Evolutionary conservation across 257 asterid species (phyloP).

Genomic region (Paraleonurus japonicus): DNA sequence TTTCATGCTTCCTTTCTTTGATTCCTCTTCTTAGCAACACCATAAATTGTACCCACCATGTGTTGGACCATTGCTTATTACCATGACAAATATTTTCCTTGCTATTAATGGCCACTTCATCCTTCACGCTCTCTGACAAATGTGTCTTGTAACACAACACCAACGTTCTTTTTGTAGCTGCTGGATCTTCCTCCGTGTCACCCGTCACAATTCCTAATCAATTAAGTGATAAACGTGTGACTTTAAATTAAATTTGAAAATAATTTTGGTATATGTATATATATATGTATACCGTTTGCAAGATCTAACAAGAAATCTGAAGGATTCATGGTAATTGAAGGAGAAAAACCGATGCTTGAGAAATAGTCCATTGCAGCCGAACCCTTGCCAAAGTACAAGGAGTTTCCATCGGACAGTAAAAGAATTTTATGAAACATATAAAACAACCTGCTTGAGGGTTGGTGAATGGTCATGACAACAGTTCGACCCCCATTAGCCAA

Average conservation of each 20-base stretch:
- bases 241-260: no score
- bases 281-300: constrained; percentile 53
- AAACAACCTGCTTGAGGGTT: constrained; percentile 72
- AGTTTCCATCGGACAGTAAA: constrained; percentile 62
- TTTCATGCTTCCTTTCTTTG: constrained; percentile 59
- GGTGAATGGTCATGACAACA: constrained; percentile 71
- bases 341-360: constrained; percentile 46
- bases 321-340: constrained; percentile 65
- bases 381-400: constrained; percentile 60
- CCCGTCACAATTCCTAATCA: constrained; percentile 21
- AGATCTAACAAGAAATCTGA: constrained; percentile 81
- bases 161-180: constrained; percentile 38
- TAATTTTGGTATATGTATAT: no score
- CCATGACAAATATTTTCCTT: neutral
- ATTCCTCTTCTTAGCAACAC: constrained; percentile 60
- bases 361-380: constrained; percentile 51
- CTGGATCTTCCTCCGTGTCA: constrained; percentile 38
- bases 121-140: constrained; percentile 32
- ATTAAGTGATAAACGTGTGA: no score
- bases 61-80: constrained; percentile 50
- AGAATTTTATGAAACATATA: constrained; percentile 73
- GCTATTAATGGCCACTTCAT: constrained; percentile 30
- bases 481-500: constrained; percentile 62
- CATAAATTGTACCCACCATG: constrained; percentile 64
- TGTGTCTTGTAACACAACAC: constrained; percentile 36